Base-by-base conservation (phyloP, 371 early-diverging fungal species). In the Dinochytrium kinnereticum region DNA sequence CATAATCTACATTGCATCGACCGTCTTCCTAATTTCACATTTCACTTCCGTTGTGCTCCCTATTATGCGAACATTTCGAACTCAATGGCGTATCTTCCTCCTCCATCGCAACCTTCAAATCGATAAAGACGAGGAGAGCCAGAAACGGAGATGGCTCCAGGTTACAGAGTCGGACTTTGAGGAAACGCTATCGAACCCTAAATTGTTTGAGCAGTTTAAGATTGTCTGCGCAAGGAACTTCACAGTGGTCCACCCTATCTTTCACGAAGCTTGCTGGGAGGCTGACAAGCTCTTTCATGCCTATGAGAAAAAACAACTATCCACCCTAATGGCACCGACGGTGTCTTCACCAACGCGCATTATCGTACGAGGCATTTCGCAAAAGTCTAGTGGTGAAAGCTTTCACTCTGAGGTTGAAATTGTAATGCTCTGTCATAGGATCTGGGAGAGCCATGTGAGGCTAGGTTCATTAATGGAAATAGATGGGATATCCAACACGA, bases 1-100 rank as follows among this genome's bases (percentile, higher is more conserved):
- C 57, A 28, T 30, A 13, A 30, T 30, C 7, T 57, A 57, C 57
- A 10, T 57, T 30, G 7, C 57, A 13, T 13, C 15, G 17, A 57
- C 26, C 30, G 15, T 57, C 26, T 30, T 57, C 30, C 21, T 28
- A 10, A 57, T 57, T 30, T 13, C 26, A 10, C 57, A 57, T 30
- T 7, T 57, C 57, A 57, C 57, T 7, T 57, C 57, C 57, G 57
- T 57, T 28, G 57, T 57, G 10, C 30, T 57, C 7, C 57, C 57
- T 21, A 21, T 57, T 24, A 24, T 24, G 26, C 10, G 30, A 57
- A 17, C 57, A 13, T 57, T 17, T 44, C 49, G 21, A 13, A 44
- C 49, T 21, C 49, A 44, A 10, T 21, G 10, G 13, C 49, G 49
- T 21, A 44, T 44, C 21, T 44, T 44, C 49, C 10, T 44, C 13